phyloP scores from a whole-genome alignment of 495 filamentous ascomycete species.

The Xylaria cubensis region DNA sequence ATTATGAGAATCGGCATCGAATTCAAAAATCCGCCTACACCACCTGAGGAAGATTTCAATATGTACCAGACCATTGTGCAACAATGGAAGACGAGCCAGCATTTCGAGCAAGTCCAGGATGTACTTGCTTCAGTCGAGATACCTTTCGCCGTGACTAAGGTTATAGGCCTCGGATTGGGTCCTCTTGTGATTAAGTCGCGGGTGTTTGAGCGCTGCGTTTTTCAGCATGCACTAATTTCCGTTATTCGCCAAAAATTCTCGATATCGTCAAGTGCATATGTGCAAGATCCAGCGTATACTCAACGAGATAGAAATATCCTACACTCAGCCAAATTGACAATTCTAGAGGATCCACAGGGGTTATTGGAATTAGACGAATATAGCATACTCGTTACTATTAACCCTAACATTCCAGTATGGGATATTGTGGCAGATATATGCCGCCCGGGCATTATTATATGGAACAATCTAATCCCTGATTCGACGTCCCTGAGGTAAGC shows the following conservation, averaged over 20 bases:
- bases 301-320: constrained; percentile 29
- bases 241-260: constrained; percentile 22
- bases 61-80: constrained; percentile 27
- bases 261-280: constrained; percentile 15
- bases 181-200: constrained; percentile 21
- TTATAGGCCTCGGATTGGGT: constrained; percentile 25
- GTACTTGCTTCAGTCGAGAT: constrained; percentile 29
- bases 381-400: constrained; percentile 36
- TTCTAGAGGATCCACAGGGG: constrained; percentile 40
- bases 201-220: constrained; percentile 16
- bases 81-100: constrained; percentile 30
- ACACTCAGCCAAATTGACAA: constrained; percentile 24
- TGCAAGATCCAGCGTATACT: constrained; percentile 26
- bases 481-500: neutral
- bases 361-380: constrained; percentile 40
- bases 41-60: constrained; percentile 26
- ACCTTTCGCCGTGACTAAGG: constrained; percentile 27
- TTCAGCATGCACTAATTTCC: constrained; percentile 24
- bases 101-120: constrained; percentile 28
- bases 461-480: constrained; percentile 22
- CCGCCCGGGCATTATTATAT: constrained; percentile 42
- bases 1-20: constrained; percentile 3
- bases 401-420: constrained; percentile 33
- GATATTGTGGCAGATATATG: constrained; percentile 40
- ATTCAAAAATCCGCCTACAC: constrained; percentile 23